Base-by-base conservation (phyloP, 768 basidiomycete species). In the Rhodosporidiobolus odoratus region DNA sequence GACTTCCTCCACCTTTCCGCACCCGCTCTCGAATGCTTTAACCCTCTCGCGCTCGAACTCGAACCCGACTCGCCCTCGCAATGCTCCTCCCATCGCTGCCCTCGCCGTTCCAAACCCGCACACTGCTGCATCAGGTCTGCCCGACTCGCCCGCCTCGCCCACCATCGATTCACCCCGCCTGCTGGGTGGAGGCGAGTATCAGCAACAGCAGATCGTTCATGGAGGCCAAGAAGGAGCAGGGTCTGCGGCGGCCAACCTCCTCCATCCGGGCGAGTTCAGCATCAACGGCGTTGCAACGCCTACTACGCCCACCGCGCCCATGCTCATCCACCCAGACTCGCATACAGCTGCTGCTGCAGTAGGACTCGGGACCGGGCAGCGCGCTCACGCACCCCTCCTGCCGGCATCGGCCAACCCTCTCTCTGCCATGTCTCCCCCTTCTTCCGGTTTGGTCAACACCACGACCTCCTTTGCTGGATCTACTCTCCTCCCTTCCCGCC, bases 241-340 rank as follows among this genome's bases (percentile, higher is more conserved):
- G 21, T 10, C 30, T 17, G 7, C 3, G 16, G 2, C 16, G 57
- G 40, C 25, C 21, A 50, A 30, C 59, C 54, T 15, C 19, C 40
- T 35, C 2, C 40, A 52, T 17, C 40, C 58, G 16, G 45, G 59
- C 52, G 66, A 72, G 34, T 50, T 71, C 47, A 71, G 69, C 61
- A 71, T 71, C 53, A 65, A 66, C 34, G 73, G 73, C 21, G 63
- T 66, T 25, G 47, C 66, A 3, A 74, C 73, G 17, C 73, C 73
- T 7, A 74, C 73, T 8, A 74, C 73, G 1, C 73, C 73, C 13
- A 74, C 73, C 17, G 73, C 57, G 4, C 68, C 63, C 4, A 30
- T 62, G 65, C 62, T 67, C 21, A 53, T 65, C 23, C 58, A 61
- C 25, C 65, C 64, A 2, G 58, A 66, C 61, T 38, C 69, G 17